Percentiles rank a stretch among this genome's conserved stretches.
phyloP scores from a whole-genome alignment of 2,329 filamentous ascomycete species.

The Pseudocercospora musae region DNA sequence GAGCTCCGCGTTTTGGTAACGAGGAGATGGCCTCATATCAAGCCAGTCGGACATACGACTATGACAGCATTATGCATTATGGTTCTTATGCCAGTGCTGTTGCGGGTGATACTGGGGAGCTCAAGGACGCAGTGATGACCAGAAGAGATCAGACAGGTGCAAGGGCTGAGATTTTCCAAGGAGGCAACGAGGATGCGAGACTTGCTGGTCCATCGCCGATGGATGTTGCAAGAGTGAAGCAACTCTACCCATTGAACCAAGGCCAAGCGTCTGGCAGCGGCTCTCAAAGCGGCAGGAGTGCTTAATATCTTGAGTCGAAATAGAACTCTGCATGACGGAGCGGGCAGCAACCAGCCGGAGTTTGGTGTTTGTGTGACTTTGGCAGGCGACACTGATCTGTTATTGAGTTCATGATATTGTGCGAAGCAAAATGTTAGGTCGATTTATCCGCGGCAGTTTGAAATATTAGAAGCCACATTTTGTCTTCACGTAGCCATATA shows the following conservation, averaged over 20 bases:
- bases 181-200: background rate
- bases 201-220: background rate
- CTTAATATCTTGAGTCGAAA: too few species aligned
- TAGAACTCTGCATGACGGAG: too few species aligned
- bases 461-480: too few species aligned
- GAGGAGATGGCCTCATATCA: background rate
- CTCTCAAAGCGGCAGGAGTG: background rate
- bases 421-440: too few species aligned
- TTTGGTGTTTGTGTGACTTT: too few species aligned
- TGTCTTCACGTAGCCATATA: too few species aligned
- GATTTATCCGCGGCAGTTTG: too few species aligned
- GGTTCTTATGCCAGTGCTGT: background rate
- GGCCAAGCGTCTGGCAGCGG: background rate
- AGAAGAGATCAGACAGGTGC: background rate
- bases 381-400: too few species aligned
- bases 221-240: background rate
- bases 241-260: background rate
- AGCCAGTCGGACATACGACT: background rate
- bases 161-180: background rate
- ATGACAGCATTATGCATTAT: background rate
- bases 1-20: background rate
- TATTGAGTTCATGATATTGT: too few species aligned
- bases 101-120: background rate
- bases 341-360: too few species aligned
- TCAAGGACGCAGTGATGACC: background rate